A percentile compares a stretch with the other conserved stretches of the same genome.
Conservation (phyloP, 495 filamentous ascomycete species). For the Cudoniella acicularis region DNA sequence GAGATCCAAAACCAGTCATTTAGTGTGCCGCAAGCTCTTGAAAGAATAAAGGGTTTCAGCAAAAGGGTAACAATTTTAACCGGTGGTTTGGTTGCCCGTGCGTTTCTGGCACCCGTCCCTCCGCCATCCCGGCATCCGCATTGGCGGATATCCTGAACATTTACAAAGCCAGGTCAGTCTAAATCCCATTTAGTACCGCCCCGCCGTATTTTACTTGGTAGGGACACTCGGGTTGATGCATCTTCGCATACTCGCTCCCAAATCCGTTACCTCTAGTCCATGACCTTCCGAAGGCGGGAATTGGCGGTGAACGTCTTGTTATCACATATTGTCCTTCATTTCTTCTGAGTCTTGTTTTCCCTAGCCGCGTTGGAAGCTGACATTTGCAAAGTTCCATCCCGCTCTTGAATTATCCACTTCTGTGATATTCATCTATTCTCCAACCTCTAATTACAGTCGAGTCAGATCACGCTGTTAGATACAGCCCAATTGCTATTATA, state of each 20-base stretch:
- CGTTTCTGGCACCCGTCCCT: conserved; percentile 11
- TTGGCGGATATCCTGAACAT: conserved; percentile 23
- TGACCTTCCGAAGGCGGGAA: conserved; percentile 5
- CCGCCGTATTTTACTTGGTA: conserved; percentile 7
- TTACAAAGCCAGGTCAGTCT: conserved; percentile 19
- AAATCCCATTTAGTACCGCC: conserved; percentile 12
- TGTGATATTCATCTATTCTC: too few species aligned
- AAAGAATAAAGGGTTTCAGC: conserved; percentile 17
- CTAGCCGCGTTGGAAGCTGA: background rate
- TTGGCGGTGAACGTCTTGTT: conserved; percentile 21
- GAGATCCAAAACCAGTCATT: background rate
- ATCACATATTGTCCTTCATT: background rate
- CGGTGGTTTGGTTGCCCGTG: conserved; percentile 22
- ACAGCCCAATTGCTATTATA: too few species aligned
- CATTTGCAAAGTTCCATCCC: too few species aligned
- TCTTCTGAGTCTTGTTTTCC: background rate
- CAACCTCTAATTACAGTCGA: too few species aligned
- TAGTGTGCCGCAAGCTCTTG: background rate
- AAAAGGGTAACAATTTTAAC: conserved; percentile 15
- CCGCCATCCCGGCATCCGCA: conserved; percentile 17
- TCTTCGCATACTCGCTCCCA: conserved; percentile 12
- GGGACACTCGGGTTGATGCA: conserved; percentile 24
- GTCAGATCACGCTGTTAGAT: too few species aligned
- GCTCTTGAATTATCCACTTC: too few species aligned
- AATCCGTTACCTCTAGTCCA: background rate